Evolutionary conservation across 1,284 basidiomycete genomes (phyloP).

Genomic region (Coniophora puteana): DNA sequence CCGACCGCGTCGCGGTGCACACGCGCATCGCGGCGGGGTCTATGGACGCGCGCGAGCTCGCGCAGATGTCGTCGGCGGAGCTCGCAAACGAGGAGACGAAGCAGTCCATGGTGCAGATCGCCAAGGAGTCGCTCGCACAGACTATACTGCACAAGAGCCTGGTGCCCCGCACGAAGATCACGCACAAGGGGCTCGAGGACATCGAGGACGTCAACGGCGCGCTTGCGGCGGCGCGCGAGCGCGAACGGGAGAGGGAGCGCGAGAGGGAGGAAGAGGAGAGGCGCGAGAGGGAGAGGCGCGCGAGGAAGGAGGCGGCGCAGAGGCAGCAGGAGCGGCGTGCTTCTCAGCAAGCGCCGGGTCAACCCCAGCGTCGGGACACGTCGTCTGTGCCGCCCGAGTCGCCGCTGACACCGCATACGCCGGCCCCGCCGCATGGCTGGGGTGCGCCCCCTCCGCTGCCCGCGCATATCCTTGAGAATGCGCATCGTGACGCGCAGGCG

Average conservation of each 20-base stretch:
- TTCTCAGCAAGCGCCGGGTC: no score
- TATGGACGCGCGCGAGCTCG: conserved; percentile 67
- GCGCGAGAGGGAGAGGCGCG: conserved; percentile 59
- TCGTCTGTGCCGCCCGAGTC: conserved; percentile 63
- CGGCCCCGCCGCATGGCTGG: no score
- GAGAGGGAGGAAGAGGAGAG: conserved; percentile 58
- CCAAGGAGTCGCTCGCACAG: conserved; percentile 76
- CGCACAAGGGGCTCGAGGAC: conserved; percentile 85
- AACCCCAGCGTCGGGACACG: no score
- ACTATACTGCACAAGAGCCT: conserved; percentile 73
- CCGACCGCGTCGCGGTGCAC: conserved; percentile 71
- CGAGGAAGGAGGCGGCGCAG: conserved; percentile 46
- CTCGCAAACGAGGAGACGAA: conserved; percentile 81
- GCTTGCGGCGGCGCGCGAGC: conserved; percentile 39
- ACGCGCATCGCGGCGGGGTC: conserved; percentile 65
- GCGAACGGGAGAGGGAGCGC: conserved; percentile 49
- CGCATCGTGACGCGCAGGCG: no score
- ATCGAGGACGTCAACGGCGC: conserved; percentile 75
- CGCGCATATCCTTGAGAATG: conserved; percentile 33
- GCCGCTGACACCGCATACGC: conserved; percentile 40
- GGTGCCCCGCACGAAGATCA: conserved; percentile 80
- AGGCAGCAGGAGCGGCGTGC: conserved; percentile 42
- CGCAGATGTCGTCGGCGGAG: conserved; percentile 82
- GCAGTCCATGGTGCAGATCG: conserved; percentile 73
- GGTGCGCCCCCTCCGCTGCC: conserved; percentile 56